phyloP scores from a whole-genome alignment of 2,329 filamentous ascomycete genomes.

The Colletotrichum costaricense region DNA sequence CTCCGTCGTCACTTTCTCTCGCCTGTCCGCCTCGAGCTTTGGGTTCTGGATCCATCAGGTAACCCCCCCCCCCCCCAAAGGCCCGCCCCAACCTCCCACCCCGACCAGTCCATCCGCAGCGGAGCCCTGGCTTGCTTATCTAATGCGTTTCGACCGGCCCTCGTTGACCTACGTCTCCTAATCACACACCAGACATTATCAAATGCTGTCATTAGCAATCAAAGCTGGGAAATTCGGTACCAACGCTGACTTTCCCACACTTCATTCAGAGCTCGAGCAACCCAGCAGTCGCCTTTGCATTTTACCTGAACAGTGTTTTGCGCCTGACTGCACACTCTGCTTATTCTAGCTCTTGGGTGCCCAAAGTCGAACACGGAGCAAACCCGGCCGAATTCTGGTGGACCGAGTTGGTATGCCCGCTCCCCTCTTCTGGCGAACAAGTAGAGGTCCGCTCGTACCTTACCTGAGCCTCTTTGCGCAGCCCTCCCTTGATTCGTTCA shows the following conservation, averaged over 20 bases:
- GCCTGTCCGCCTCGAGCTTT: constrained; percentile 6
- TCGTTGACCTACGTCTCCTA: constrained; percentile 42
- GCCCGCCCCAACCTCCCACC: constrained; percentile 2
- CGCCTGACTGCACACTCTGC: background rate
- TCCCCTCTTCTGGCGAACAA: constrained; percentile 22
- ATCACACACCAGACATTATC: constrained; percentile 43
- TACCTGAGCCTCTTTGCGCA: constrained; percentile 13
- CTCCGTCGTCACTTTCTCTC: background rate
- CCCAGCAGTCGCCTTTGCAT: constrained; percentile 11
- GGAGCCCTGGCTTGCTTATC: constrained; percentile 39
- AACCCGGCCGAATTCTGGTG: constrained; percentile 33
- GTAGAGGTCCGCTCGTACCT: constrained; percentile 17
- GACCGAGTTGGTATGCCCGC: constrained; percentile 36
- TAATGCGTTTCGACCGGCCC: constrained; percentile 40
- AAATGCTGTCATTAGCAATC: constrained; percentile 46
- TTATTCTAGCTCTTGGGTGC: constrained; percentile 15
- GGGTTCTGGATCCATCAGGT: background rate
- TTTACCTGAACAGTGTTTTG: background rate
- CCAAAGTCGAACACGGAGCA: constrained; percentile 27
- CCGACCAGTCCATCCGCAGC: constrained; percentile 23
- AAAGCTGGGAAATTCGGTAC: constrained; percentile 33
- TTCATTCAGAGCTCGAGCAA: background rate
- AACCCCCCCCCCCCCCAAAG: background rate
- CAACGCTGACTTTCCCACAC: constrained; percentile 23
- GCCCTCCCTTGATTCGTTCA: constrained; percentile 5